Base-by-base conservation (phyloP, 495 filamentous ascomycete genomes). In the Tetracladium marchalianum region DNA sequence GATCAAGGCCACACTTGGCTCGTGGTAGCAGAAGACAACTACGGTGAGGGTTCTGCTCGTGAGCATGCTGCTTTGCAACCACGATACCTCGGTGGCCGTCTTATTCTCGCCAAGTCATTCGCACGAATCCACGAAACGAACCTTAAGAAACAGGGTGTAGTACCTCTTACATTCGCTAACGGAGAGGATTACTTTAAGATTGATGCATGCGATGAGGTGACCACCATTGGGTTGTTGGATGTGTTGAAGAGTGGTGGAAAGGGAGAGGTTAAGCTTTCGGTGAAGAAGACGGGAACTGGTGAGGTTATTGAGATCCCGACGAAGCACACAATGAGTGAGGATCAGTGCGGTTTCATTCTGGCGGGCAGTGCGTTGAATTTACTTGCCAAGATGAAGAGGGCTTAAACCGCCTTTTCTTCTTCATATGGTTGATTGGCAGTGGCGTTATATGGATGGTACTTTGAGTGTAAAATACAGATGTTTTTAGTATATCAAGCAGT, bases 81-180 rank as follows among this genome's bases (percentile, higher is more conserved):
- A 11, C 72, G 92, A 0, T 97, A 92, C 64, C 79, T 98, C 0
- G 92, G 92, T 41, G 87, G 87, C 31, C 72, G 90, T 12, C 66
- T 95, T 55, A 87, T 98, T 38, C 77, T 97, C 18, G 73, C 82
- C 45, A 97, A 97, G 74, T 81, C 73, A 60, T 97, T 98, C 62
- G 92, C 92, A 2, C 76, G 92, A 36, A 98, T 98, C 64, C 92
- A 98, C 68, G 93, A 98, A 73, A 95, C 92, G 13, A 98, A 98
- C 66, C 69, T 98, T 27, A 98, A 98, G 81, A 97, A 98, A 72
- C 92, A 98, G 70, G 92, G 92, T 48, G 84, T 98, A 12, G 88
- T 96, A 16, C 92, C 92, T 0, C 66, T 98, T 50, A 93, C 85
- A 0, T 95, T 98, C 57, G 85, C 67, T 1, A 72, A 92, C 58